Evolutionary conservation across 148 eudicot species (phyloP), one percentile per base, ranked within the genome.

Genomic region (Rhododendron williamsianum): DNA sequence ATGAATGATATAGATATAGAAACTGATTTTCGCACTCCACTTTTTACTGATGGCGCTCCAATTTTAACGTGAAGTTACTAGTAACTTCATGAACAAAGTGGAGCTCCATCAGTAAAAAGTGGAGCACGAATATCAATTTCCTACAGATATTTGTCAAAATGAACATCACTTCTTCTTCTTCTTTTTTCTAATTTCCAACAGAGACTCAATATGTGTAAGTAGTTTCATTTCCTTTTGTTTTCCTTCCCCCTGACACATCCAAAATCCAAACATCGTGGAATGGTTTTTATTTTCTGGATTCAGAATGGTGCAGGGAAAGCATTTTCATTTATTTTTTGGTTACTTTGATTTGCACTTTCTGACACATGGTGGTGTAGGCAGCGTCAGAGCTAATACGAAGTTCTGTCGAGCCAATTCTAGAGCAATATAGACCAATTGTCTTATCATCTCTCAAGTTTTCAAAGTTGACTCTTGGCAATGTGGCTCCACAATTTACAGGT

Each of bases 401-500:
- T 91, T 90, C 93, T 4, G 95, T 92, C 76, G 98, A 96, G 88
- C 98, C 98, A 56, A 91, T 90, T 85, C 93, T 96, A 51, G 98
- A 94, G 92, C 94, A 94, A 90, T 96, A 96, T 74, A 89, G 91
- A 83, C 96, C 98, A 10, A 89, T 89, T 54, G 82, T 96, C 78
- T 87, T 96, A 76, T 91, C 92, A 43, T 91, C 98, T 67, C 85
- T 96, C 51, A 91, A 86, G 89, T 96, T 96, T 74, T 90, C 91
- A 41, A 96, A 87, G 89, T 90, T 96, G 87, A 96, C 98, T 58
- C 96, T 96, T 82, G 98, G 98, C 18, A 96, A 96, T 72, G 96
- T 96, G 77, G 94, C 98, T 58, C 98, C 98, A 35, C 96, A 93
- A 83, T 93, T 96, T 88, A 96, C 98, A 78, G 98, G 98, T 94